Evolutionary conservation across 2,329 filamentous ascomycete genomes (phyloP), one percentile per base, ranked within the genome.

Genomic region (Sporothrix pallida): DNA sequence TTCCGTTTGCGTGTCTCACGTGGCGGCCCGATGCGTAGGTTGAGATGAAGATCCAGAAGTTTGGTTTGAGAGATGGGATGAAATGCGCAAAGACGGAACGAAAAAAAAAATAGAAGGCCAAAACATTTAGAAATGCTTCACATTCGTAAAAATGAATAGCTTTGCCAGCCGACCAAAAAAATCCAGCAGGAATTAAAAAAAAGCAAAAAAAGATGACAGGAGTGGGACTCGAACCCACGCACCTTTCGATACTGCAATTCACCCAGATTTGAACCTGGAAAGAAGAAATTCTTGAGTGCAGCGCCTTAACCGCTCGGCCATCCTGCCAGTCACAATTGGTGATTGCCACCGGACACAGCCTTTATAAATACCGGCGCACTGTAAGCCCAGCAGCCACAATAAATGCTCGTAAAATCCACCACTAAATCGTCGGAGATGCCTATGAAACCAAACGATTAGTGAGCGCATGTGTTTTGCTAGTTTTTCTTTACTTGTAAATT

Each of bases 161-260:
- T 31, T 60, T 44, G 2, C 26, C 20, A 7, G 13, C 5, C 65
- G 46, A 68, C 23, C 44, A 73, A 70, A 70, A 48, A 70, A 50
- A 37, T 37, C 23, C 23, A 26, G 23, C 23, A 26, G 23, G 23
- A 26, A 37, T 37, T 37, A 50, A 70, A 70, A 70, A 48, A 70
- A 56, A 67, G 37, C 48, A 44, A 65, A 52, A 63, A 65, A 50
- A 20, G 5, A 26, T 74, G 73, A 74, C 73, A 74, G 71, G 74
- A 75, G 74, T 75, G 74, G 74, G 74, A 75, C 74, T 75, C 72
- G 74, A 75, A 75, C 74, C 74, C 74, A 75, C 74, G 74, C 72
- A 74, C 58, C 74, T 75, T 75, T 74, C 74, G 74, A 75, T 74
- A 75, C 72, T 75, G 74, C 74, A 75, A 75, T 52, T 65, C 70